Base-by-base conservation (phyloP, 371 early-diverging fungal genomes). In the Mucor sp. region DNA sequence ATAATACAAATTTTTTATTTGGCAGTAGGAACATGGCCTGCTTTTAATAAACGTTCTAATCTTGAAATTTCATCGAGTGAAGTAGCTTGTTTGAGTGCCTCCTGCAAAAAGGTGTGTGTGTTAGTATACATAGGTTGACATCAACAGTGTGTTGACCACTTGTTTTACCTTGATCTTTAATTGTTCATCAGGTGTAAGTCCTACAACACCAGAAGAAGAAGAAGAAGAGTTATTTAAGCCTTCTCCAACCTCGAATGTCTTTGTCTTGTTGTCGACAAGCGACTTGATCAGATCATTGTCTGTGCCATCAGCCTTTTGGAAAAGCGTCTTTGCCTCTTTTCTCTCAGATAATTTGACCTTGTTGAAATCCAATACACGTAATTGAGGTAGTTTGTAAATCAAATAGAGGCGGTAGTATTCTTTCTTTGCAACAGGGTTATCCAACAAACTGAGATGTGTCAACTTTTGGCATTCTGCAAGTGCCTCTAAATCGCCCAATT, bases 311-410 rank as follows among this genome's bases (percentile, higher is more conserved):
- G 78, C 68, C n/a, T 78, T 75, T 50, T 78, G 77, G 71, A 97
- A 98, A 55, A 96, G 72, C 39, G 75, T 60, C 15, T 79, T 78
- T 6, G 97, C 94, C 70, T 90, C 92, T 5, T 80, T 67, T 39
- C 93, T 88, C 75, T 98, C 94, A 78, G 76, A 74, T 56, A 90
- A 82, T 58, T 78, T 85, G 15, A 97, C 89, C 55, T 84, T 83
- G 59, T 85, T 81, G 73, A 95, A 97, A 78, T 99, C 96, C 71
- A 98, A 69, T 0, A 96, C 89, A 32, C 93, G 86, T 48, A 98
- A 71, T n/a, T 74, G 74, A 15, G 94, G 91, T 25, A 95, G 65
- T 69, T 89, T 86, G 83, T 90, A 88, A 56, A 98, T 89, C 35
- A 95, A 80, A 85, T 90, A 97, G 28, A 82, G 69, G 43, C 99